Evolutionary conservation across 2,329 filamentous ascomycete species (phyloP).

Genomic region (Verticillium klebahnii): DNA sequence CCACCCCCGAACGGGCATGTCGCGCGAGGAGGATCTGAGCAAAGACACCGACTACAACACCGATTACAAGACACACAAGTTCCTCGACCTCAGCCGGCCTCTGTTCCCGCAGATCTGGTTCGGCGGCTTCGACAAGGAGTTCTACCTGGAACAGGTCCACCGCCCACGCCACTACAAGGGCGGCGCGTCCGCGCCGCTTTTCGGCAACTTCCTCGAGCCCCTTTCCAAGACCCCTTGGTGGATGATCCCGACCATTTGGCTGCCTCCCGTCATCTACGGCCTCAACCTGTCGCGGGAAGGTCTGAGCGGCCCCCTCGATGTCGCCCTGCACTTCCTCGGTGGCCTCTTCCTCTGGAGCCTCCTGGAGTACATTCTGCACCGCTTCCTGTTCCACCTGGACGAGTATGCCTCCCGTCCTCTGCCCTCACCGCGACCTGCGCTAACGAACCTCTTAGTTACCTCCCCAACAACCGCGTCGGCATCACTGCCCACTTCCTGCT

Average conservation of each 20-base stretch:
- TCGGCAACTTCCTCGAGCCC: conserved; percentile 99
- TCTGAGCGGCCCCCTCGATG: conserved; percentile 41
- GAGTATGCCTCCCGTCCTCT: conserved; percentile 53
- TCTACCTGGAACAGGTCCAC: conserved; percentile 95
- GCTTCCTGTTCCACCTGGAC: conserved; percentile 92
- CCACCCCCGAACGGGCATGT: conserved; percentile 77
- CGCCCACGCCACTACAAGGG: conserved; percentile 94
- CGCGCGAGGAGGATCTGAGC: conserved; percentile 77
- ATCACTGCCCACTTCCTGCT: conserved; percentile 88
- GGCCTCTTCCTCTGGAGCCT: conserved; percentile 83
- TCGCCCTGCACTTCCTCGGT: conserved; percentile 59
- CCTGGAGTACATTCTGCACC: conserved; percentile 82
- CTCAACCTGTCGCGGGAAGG: conserved; percentile 60
- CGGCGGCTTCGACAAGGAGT: conserved; percentile 87
- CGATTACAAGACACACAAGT: conserved; percentile 90
- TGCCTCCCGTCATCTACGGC: conserved; percentile 74
- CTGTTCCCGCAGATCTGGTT: conserved; percentile 84
- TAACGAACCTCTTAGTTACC: conserved; percentile 52
- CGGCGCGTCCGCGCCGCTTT: conserved; percentile 85
- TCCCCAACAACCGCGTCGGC: conserved; percentile 86
- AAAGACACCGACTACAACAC: conserved; percentile 71
- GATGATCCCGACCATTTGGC: conserved; percentile 78
- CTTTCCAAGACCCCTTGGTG: conserved; percentile 94
- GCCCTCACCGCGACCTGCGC: conserved; percentile 6
- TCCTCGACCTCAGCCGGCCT: conserved; percentile 82